phyloP scores from a whole-genome alignment of 768 basidiomycete genomes.

The Saitozyma podzolica region DNA sequence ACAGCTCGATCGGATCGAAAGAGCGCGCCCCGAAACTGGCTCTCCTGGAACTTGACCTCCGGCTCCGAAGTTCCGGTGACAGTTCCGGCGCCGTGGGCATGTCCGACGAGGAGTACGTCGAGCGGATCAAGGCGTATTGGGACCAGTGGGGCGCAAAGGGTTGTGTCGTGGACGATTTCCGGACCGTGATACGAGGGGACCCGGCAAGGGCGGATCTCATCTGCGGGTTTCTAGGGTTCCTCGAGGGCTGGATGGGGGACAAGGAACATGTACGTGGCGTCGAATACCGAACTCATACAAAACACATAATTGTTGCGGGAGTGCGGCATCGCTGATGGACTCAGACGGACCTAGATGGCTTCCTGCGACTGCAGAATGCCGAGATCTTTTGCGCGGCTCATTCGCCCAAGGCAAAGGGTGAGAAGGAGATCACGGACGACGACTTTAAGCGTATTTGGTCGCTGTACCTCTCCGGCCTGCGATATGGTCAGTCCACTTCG shows the following conservation, averaged over 20 bases:
- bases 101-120: conserved; percentile 14
- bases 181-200: too few relatives aligned
- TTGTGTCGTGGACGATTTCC: neutral
- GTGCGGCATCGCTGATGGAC: neutral
- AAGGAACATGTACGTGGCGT: too few relatives aligned
- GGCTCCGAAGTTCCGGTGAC: neutral
- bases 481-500: conserved; percentile 30
- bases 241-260: too few relatives aligned
- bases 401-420: neutral
- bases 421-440: neutral
- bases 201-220: too few relatives aligned
- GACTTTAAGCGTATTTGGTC: conserved; percentile 24
- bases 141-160: conserved; percentile 32
- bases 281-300: too few relatives aligned
- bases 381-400: neutral
- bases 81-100: neutral
- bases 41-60: conserved; percentile 32
- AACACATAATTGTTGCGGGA: neutral
- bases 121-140: conserved; percentile 34
- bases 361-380: neutral
- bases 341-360: neutral
- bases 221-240: too few relatives aligned
- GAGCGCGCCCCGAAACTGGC: conserved; percentile 46
- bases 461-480: conserved; percentile 26
- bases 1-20: conserved; percentile 29